Percentiles rank a stretch among this genome's conserved stretches.
These are phyloP conservation scores for Magnolia sinica DNA, from an alignment of 164 flowering plant genomes.

Conservation along the genomic window DNA sequence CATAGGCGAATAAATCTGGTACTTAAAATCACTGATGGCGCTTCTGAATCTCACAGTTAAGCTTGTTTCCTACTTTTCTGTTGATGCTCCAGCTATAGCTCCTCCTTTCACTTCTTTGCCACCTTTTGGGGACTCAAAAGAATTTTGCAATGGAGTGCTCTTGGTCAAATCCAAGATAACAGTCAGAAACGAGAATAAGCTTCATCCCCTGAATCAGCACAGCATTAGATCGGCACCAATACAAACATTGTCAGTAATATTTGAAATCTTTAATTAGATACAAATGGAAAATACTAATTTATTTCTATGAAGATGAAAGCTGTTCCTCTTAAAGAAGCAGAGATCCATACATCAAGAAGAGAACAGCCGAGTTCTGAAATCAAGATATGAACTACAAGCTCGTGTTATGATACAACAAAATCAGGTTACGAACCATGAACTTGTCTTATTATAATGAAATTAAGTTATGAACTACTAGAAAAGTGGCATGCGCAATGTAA, in stretches of 20 bases:
- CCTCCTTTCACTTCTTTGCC: too few relatives aligned
- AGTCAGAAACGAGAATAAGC: constrained; percentile 80
- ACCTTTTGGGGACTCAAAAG: neutral
- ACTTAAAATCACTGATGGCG: too few relatives aligned
- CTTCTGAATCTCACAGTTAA: too few relatives aligned
- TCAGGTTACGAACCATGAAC: neutral
- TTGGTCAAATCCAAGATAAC: constrained; percentile 84
- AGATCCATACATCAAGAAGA: neutral
- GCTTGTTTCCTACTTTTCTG: too few relatives aligned
- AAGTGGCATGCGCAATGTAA: too few relatives aligned
- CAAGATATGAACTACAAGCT: neutral
- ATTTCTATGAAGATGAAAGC: neutral
- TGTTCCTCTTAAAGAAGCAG: neutral
- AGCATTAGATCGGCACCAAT: neutral
- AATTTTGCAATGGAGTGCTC: constrained; percentile 54
- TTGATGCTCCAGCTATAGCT: too few relatives aligned
- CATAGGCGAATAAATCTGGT: too few relatives aligned
- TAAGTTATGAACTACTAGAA: too few relatives aligned
- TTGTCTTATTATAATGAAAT: too few relatives aligned
- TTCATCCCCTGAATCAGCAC: constrained; percentile 59
- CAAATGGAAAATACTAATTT: neutral
- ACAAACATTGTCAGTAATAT: neutral
- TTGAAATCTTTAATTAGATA: neutral
- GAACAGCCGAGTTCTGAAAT: neutral
- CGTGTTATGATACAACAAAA: neutral